Evolutionary conservation across 208 protist genomes (phyloP), one percentile per base, ranked within the genome.

Genomic region (Trypanosoma congolense): DNA sequence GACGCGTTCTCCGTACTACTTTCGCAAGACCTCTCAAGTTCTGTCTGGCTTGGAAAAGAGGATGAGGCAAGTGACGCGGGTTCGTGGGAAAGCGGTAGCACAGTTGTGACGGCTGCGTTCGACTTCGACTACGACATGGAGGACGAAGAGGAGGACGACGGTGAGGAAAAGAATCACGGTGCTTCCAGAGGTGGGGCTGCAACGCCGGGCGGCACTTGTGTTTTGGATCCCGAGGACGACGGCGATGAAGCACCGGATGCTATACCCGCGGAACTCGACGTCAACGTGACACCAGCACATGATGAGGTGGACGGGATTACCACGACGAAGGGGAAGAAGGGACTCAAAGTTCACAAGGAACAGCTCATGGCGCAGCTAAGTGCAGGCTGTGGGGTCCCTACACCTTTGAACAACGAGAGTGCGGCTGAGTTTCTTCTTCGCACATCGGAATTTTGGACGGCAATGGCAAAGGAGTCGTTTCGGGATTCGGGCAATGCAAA

Each of bases 81-180:
- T n/a, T 91, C 87, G 24, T 93, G 87, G 83, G 87, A 93, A 56
- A 91, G 78, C 45, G 87, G 87, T 25, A 91, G 83, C 65, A 93
- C 87, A 3, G 80, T 91, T 3, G 76, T 86, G 43, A 93, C 80
- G 46, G 77, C 75, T 25, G 80, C 67, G n/a, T 89, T 86, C 53
- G 82, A 88, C 56, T 1, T 87, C 12, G 80, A 87, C 60, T 70
- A 89, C 67, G 70, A 84, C 46, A 66, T 80, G 1, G 77, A 88
- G 16, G 75, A 87, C 9, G 80, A 86, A 0, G 83, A 90, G 0
- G 82, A 93, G 10, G 80, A 85, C 1, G 81, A 73, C 25, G 67
- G 2, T n/a, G 18, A 4, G 12, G 56, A 41, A 38, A 41, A 30
- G 21, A 24, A 22, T 38, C 30, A 40, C 35, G 35, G 35, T 8